These are phyloP conservation scores for Solanum megistacrolobum DNA, from an alignment of 257 asterid species.

Conservation along the genomic window DNA sequence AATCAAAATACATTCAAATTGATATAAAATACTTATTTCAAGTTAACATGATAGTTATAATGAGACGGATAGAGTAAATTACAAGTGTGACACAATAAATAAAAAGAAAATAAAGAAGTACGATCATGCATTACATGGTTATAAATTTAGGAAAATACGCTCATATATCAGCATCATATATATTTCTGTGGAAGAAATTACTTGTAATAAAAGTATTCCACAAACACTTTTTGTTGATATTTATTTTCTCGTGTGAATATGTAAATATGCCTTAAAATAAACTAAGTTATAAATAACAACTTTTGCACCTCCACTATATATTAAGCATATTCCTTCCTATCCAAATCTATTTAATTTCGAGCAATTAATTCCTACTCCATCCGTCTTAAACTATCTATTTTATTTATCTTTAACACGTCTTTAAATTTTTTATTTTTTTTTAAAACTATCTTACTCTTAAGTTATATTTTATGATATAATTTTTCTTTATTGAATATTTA, in stretches of 20 bases:
- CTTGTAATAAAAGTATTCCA: neutral
- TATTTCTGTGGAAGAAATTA: neutral
- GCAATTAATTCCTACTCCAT: neutral
- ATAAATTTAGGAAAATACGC: neutral
- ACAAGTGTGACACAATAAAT: too few species aligned
- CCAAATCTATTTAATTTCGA: neutral
- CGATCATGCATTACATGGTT: neutral
- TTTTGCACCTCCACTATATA: neutral
- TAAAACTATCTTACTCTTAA: neutral
- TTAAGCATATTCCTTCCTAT: neutral
- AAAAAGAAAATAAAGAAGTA: too few species aligned
- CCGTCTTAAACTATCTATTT: neutral
- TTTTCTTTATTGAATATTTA: too few species aligned
- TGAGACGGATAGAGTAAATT: too few species aligned
- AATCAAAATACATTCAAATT: too few species aligned
- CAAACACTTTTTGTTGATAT: neutral
- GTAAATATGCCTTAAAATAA: neutral
- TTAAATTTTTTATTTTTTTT: too few species aligned
- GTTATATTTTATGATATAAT: neutral
- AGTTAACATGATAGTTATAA: too few species aligned
- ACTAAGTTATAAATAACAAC: neutral
- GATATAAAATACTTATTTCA: too few species aligned
- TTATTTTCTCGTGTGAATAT: neutral
- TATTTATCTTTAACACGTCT: neutral
- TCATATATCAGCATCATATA: neutral